A percentile compares a stretch with the other conserved stretches of the same genome.
These are phyloP conservation scores for Daldinia loculata DNA, from an alignment of 495 filamentous ascomycete genomes.

Conservation along the genomic window DNA sequence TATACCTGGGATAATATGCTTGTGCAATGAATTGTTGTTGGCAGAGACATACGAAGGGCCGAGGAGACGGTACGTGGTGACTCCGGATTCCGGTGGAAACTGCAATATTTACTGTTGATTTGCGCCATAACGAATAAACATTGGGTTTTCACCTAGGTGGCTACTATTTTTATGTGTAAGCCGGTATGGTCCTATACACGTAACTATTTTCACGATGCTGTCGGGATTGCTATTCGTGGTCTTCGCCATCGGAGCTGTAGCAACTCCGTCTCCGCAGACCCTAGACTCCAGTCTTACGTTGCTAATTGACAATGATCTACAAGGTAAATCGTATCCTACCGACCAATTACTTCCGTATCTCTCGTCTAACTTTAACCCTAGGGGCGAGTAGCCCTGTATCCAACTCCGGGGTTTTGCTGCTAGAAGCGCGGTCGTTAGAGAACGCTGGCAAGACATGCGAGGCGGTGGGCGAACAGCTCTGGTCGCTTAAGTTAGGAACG, in stretches of 20 bases:
- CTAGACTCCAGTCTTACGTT: constrained; percentile 52
- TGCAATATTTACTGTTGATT: background rate
- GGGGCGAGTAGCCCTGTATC: constrained; percentile 49
- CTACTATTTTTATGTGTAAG: background rate
- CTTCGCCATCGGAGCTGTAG: constrained; percentile 17
- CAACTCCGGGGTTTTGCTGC: constrained; percentile 52
- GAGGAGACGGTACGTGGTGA: background rate
- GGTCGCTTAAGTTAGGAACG: constrained; percentile 48
- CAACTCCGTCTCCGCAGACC: constrained; percentile 46
- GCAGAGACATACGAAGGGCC: background rate
- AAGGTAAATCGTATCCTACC: constrained; percentile 43
- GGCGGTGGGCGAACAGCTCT: constrained; percentile 56
- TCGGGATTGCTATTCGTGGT: background rate
- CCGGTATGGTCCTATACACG: background rate
- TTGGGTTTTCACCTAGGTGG: background rate
- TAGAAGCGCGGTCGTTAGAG: constrained; percentile 42
- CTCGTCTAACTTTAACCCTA: constrained; percentile 29
- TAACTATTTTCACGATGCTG: constrained; percentile 13
- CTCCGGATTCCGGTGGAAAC: background rate
- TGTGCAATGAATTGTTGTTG: background rate
- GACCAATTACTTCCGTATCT: background rate
- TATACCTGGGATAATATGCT: background rate
- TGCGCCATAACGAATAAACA: background rate
- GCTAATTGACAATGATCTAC: constrained; percentile 53
- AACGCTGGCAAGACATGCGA: constrained; percentile 46